Evolutionary conservation across 2,329 filamentous ascomycete genomes (phyloP).

Genomic region (Periconia sp.): DNA sequence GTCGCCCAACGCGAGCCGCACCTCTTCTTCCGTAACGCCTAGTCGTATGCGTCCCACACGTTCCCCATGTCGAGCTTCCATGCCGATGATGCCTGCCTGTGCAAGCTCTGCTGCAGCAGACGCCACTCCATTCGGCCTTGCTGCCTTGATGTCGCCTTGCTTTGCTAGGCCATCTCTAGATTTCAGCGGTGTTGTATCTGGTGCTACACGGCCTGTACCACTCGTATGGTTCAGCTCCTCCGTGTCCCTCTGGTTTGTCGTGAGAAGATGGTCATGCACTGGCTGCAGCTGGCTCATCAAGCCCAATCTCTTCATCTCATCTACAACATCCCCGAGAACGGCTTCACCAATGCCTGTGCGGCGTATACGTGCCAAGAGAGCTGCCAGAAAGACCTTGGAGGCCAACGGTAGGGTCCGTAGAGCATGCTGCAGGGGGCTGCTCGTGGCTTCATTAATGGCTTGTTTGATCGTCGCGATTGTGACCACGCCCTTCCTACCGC

Average conservation of each 20-base stretch:
- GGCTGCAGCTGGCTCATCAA: constrained; percentile 61
- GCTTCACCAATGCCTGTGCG: constrained; percentile 86
- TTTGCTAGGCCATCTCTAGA: constrained; percentile 17
- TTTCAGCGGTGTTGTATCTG: constrained; percentile 5
- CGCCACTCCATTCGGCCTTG: constrained; percentile 60
- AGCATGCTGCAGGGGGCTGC: constrained; percentile 87
- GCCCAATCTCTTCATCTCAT: constrained; percentile 75
- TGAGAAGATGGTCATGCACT: constrained; percentile 63
- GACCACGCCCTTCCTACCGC: constrained; percentile 58
- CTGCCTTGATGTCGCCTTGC: constrained; percentile 37
- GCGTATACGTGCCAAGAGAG: constrained; percentile 75
- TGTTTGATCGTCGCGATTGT: constrained; percentile 92
- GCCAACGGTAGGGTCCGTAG: constrained; percentile 79
- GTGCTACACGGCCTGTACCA: constrained; percentile 11
- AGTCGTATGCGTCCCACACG: constrained; percentile 84
- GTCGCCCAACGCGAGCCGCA: constrained; percentile 83
- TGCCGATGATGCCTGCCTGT: constrained; percentile 81
- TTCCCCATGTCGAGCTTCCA: constrained; percentile 78
- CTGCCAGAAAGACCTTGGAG: constrained; percentile 82
- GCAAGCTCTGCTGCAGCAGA: constrained; percentile 79
- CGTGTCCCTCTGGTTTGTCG: constrained; percentile 29
- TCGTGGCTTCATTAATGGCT: constrained; percentile 93
- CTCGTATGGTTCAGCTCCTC: constrained; percentile 12
- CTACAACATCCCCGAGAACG: constrained; percentile 83
- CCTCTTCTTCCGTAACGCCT: constrained; percentile 85